Evolutionary conservation across 192 early-diverging fungal genomes (phyloP), one percentile per base, ranked within the genome.

Genomic region (Rhizophagus prolifer): DNA sequence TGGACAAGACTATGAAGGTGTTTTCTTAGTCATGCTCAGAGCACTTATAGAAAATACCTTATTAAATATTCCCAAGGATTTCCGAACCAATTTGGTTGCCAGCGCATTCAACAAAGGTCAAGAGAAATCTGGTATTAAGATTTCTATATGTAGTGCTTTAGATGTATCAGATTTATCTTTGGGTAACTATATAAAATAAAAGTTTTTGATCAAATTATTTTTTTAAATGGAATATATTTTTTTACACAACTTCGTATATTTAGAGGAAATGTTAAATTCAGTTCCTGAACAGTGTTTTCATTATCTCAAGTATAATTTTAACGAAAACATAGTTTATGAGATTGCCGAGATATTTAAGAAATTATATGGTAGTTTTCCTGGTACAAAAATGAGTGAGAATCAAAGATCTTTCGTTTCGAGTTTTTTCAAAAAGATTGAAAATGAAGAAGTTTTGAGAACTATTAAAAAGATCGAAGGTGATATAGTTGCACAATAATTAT

Each of bases 301-400:
- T 47, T 50, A 50, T 70, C 41, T 70, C 19, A n/a, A 50, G 4
- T 12, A 70, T 70, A 47, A 44, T 46, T 47, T 70, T 50, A 23
- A 70, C 50, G 68, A 70, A 14, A 9, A 50, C 9, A 14, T 47
- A 47, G 5, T 70, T 25, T 25, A 47, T n/a, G 68, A 70, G 21
- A 28, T 70, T n/a, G 44, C 26, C 41, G 25, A 70, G 26, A 13
- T 70, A 47, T 14, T 70, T n/a, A 70, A 70, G n/a, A 70, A n/a
- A 26, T 36, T 47, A 47, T 70, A 47, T 47, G 68, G 68, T 47
- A 50, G 54, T 21, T 70, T 47, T 30, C 44, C 44, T 50, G 68
- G 68, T 26, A 9, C 23, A 47, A 70, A 70, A 16, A 36, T 70
- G 34, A 70, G 26, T 70, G 68, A 23, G 7, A 70, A 28, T 30